Evolutionary conservation across 2,329 filamentous ascomycete species (phyloP).

Genomic region (Plenodomus lindquistii): DNA sequence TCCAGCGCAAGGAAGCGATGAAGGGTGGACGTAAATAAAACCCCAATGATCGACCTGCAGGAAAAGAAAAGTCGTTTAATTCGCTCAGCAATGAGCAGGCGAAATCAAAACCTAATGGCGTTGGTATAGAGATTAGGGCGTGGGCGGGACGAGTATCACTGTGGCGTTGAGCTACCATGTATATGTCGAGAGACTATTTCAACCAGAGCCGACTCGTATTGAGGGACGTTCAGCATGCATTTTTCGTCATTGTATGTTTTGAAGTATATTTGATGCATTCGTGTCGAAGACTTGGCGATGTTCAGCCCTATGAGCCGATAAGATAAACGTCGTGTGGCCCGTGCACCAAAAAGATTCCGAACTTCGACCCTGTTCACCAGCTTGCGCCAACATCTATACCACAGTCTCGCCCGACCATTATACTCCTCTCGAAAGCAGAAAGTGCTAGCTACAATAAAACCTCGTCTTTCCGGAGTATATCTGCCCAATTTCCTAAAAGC

Average conservation of each 20-base stretch:
- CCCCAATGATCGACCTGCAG: too few relatives aligned
- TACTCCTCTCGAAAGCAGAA: not conserved
- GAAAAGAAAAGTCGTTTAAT: too few relatives aligned
- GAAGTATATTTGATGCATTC: too few relatives aligned
- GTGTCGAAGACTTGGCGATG: too few relatives aligned
- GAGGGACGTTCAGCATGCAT: too few relatives aligned
- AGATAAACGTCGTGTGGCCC: constrained; percentile 1
- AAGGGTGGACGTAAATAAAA: constrained; percentile 19
- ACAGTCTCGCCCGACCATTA: not conserved
- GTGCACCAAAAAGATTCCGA: not conserved
- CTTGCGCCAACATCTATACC: not conserved
- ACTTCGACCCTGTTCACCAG: not conserved
- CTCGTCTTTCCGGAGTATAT: not conserved
- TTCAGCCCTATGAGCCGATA: constrained; percentile 5
- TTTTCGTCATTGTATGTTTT: too few relatives aligned
- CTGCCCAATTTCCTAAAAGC: too few relatives aligned
- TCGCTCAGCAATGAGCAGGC: not conserved
- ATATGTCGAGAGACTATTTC: too few relatives aligned
- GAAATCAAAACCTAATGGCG: not conserved
- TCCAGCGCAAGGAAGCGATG: constrained; percentile 55
- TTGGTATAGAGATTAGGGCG: not conserved
- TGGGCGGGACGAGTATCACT: not conserved
- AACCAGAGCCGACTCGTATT: too few relatives aligned
- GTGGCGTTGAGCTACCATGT: not conserved
- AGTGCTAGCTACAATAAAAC: too few relatives aligned